Conservation (phyloP, 2,329 filamentous ascomycete species). For the Cyphellophora attinorum region DNA sequence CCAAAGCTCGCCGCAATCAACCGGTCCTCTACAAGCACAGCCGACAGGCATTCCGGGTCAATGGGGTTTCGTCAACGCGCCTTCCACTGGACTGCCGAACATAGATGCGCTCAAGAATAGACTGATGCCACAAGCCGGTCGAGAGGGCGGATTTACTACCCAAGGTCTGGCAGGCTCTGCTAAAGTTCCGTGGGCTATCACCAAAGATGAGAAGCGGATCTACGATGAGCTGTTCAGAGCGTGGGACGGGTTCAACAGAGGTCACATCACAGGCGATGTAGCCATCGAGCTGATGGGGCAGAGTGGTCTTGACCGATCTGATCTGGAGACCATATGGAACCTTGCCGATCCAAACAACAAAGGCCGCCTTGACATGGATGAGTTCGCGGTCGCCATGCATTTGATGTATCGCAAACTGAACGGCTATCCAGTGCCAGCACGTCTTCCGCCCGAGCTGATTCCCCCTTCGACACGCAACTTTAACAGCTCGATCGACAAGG, state of each 20-base stretch:
- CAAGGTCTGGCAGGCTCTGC: slow-evolving; percentile 85
- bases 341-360: slow-evolving; percentile 89
- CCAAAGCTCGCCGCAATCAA: slow-evolving; percentile 53
- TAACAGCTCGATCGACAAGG: slow-evolving; percentile 81
- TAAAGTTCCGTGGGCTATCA: slow-evolving; percentile 95
- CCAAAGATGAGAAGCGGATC: slow-evolving; percentile 94
- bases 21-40: slow-evolving; percentile 78
- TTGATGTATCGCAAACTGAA: slow-evolving; percentile 96
- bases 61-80: slow-evolving; percentile 97
- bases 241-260: slow-evolving; percentile 92
- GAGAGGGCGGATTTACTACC: slow-evolving; percentile 77
- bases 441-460: slow-evolving; percentile 81
- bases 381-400: slow-evolving; percentile 98
- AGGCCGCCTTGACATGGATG: slow-evolving; percentile 86
- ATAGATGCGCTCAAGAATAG: slow-evolving; percentile 85
- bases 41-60: slow-evolving; percentile 88
- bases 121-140: slow-evolving; percentile 94
- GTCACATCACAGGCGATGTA: slow-evolving; percentile 81
- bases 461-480: slow-evolving; percentile 92
- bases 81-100: slow-evolving; percentile 79
- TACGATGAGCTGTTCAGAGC: slow-evolving; percentile 92
- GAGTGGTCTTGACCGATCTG: slow-evolving; percentile 81
- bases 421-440: slow-evolving; percentile 81
- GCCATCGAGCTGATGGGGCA: slow-evolving; percentile 97
- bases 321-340: slow-evolving; percentile 90